Evolutionary conservation across 2,329 filamentous ascomycete species (phyloP), one percentile per base, ranked within the genome.

Genomic region (Hymenoscyphus repandus): DNA sequence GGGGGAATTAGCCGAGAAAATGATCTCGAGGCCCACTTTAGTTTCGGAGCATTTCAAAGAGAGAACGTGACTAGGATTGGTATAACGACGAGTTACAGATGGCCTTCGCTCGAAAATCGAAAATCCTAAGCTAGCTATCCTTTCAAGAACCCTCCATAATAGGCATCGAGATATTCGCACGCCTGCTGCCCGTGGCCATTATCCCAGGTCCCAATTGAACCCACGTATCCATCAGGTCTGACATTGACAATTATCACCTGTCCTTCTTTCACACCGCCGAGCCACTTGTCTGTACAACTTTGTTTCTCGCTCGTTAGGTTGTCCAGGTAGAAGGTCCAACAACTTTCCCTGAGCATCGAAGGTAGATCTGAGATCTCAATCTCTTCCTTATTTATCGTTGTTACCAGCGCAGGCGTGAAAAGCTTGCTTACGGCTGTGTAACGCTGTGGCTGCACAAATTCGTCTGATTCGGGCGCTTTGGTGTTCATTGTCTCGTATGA

Each of bases 251-350:
- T 76, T 4, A 78, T 81, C 5, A 85, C 76, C 57, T 85, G 77
- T 9, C 74, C 71, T 1, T 73, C 70, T 0, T 69, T 70, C 2
- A 88, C 69, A 41, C 72, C 75, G 6, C 62, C 62, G 6, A 87
- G 71, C 85, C 85, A 90, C 66, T 86, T 88, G 60, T 82, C 76
- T 9, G 80, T 86, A 66, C 81, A 86, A 31, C 74, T 78, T 49
- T 81, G 76, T 50, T 73, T 77, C 58, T 78, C 77, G 58, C 78
- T 75, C 30, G 74, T 72, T 12, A 82, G 68, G 64, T 88, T 75
- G 62, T 90, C 86, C 0, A 88, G 71, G 63, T 90, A 90, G 53
- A 90, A 76, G 0, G 83, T 86, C 83, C 85, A 90, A 31, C 77
- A 74, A 65, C 82, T 85, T 50, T 80, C 74, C 59, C 84, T 78